These are phyloP conservation scores for Coniochaeta sp. DNA, from an alignment of 2,329 filamentous ascomycete species.

Conservation along the genomic window DNA sequence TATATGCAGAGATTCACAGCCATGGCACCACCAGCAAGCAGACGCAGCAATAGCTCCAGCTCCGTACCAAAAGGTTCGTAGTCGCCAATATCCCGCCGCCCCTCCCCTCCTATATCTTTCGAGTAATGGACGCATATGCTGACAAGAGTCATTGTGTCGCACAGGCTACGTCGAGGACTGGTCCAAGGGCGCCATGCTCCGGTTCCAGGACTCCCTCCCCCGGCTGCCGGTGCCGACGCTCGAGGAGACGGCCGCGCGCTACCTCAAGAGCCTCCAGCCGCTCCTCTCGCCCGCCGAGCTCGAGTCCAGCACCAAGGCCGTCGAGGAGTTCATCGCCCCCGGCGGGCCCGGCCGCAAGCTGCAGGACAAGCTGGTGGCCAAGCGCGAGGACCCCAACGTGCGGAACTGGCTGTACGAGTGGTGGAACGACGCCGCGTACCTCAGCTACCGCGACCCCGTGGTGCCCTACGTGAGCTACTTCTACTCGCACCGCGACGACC, in stretches of 20 bases:
- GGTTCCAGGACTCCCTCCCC: constrained; percentile 81
- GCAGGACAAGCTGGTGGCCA: constrained; percentile 79
- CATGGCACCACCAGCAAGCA: constrained; percentile 47
- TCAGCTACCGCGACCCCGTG: constrained; percentile 88
- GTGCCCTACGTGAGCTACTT: constrained; percentile 99
- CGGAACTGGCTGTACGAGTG: constrained; percentile 97
- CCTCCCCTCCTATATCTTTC: neutral
- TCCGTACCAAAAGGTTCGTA: constrained; percentile 45
- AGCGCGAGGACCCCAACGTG: constrained; percentile 68
- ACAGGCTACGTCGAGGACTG: constrained; percentile 73
- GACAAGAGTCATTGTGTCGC: neutral
- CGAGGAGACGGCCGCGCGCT: constrained; percentile 73
- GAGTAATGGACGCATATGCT: constrained; percentile 5
- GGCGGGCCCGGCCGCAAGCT: constrained; percentile 75
- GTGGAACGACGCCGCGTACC: constrained; percentile 96
- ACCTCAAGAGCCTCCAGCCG: constrained; percentile 73
- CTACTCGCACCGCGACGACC: constrained; percentile 95
- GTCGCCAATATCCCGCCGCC: too few species aligned
- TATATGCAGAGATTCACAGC: constrained; percentile 22
- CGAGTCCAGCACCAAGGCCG: constrained; percentile 69
- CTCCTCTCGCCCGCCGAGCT: constrained; percentile 63
- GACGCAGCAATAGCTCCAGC: constrained; percentile 54
- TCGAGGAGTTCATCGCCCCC: constrained; percentile 83
- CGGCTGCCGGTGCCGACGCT: constrained; percentile 73
- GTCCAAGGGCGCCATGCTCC: constrained; percentile 72